These are phyloP conservation scores for Sporisorium exsertum DNA, from an alignment of 1,284 basidiomycete genomes.

Conservation along the genomic window DNA sequence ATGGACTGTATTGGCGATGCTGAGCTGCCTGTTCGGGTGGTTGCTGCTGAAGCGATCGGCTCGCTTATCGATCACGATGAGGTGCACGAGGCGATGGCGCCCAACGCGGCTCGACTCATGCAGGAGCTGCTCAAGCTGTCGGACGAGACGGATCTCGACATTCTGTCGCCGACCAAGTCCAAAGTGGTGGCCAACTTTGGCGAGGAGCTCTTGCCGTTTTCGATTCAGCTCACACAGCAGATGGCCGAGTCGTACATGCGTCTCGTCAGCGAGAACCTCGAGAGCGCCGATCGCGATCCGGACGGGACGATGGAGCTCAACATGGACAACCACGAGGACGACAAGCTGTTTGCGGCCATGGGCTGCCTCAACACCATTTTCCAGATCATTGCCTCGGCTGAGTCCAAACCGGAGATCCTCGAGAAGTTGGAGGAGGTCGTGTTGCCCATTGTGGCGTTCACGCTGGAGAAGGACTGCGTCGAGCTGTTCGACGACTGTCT, in stretches of 20 bases:
- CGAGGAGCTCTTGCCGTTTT: slow-evolving; percentile 85
- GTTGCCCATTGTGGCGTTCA: slow-evolving; percentile 81
- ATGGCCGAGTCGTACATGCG: slow-evolving; percentile 75
- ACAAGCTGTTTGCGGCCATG: slow-evolving; percentile 76
- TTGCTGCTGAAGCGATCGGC: slow-evolving; percentile 83
- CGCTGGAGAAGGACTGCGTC: slow-evolving; percentile 72
- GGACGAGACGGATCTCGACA: slow-evolving; percentile 89
- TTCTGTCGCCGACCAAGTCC: slow-evolving; percentile 83
- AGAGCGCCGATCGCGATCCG: slow-evolving; percentile 73
- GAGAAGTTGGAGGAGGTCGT: slow-evolving; percentile 83
- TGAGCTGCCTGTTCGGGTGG: slow-evolving; percentile 85
- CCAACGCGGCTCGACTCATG: slow-evolving; percentile 86
- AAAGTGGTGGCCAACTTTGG: slow-evolving; percentile 87
- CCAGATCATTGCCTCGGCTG: slow-evolving; percentile 76
- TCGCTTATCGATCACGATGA: slow-evolving; percentile 78
- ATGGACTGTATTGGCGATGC: slow-evolving; percentile 72
- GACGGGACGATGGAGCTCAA: slow-evolving; percentile 71
- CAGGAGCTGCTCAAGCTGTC: slow-evolving; percentile 89
- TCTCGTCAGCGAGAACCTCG: slow-evolving; percentile 64
- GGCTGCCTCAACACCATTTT: slow-evolving; percentile 74
- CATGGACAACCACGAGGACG: slow-evolving; percentile 78
- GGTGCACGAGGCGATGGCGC: slow-evolving; percentile 80
- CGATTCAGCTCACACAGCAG: slow-evolving; percentile 82
- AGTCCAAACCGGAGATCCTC: slow-evolving; percentile 80
- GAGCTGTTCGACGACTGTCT: slow-evolving; percentile 88